Percentiles rank a stretch among this genome's conserved stretches.
Evolutionary conservation across 768 basidiomycete genomes (phyloP).

Genomic region (Cantharellus anzutake): DNA sequence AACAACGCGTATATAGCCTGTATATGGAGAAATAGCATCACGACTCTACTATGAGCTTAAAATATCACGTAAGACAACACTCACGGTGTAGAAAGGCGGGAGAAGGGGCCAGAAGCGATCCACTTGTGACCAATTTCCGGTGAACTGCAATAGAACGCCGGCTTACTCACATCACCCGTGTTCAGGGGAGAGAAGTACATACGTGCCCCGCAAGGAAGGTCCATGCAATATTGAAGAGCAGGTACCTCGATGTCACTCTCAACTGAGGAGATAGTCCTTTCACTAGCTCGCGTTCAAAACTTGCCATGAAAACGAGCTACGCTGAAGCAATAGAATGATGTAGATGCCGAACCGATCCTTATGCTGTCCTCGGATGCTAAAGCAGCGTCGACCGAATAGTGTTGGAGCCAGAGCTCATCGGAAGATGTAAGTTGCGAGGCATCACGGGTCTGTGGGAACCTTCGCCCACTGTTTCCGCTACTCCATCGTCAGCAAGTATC

Average conservation of each 20-base stretch:
- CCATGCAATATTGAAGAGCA: neutral
- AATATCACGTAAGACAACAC: neutral
- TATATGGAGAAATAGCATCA: neutral
- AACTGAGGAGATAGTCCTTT: neutral
- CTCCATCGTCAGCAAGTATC: too few species aligned
- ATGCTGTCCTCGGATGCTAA: too few species aligned
- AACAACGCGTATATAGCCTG: conserved; percentile 56
- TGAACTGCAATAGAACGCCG: conserved; percentile 18
- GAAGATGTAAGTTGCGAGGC: too few species aligned
- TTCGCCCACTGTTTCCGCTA: too few species aligned
- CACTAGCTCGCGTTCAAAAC: too few species aligned
- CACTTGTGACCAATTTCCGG: conserved; percentile 70
- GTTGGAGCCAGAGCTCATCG: too few species aligned
- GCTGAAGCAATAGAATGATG: too few species aligned
- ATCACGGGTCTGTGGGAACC: too few species aligned
- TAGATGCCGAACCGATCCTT: too few species aligned
- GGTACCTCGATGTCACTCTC: neutral
- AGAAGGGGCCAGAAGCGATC: conserved; percentile 61
- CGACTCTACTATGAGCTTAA: neutral
- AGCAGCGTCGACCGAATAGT: too few species aligned
- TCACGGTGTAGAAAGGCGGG: conserved; percentile 52
- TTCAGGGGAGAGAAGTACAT: neutral
- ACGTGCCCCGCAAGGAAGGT: neutral
- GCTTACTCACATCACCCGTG: too few species aligned
- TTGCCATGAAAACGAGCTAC: too few species aligned